phyloP scores from a whole-genome alignment of 192 early-diverging fungal genomes.

The Helicostylum pulchrum region DNA sequence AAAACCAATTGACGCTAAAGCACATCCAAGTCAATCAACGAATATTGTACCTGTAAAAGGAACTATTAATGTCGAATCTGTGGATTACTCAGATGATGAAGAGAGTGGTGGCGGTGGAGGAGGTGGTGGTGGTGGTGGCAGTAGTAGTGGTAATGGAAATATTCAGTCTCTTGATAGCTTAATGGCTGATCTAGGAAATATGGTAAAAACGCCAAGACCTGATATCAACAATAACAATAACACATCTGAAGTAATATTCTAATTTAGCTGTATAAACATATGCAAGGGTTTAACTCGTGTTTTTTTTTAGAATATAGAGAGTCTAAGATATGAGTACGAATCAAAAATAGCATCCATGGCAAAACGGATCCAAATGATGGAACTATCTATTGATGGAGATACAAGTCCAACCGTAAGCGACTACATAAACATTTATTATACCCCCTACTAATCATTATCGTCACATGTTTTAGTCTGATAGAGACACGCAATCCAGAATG shows the following conservation, averaged over 20 bases:
- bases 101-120: too few species aligned
- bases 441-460: too few species aligned
- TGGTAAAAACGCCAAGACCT: constrained; percentile 47
- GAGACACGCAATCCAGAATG: constrained; percentile 46
- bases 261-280: too few species aligned
- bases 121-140: neutral
- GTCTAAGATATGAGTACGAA: constrained; percentile 57
- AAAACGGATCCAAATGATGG: constrained; percentile 66
- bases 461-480: too few species aligned
- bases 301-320: constrained; percentile 2
- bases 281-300: neutral
- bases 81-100: constrained; percentile 19
- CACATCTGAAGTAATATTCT: neutral
- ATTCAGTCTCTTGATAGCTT: constrained; percentile 54
- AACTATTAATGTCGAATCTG: constrained; percentile 29
- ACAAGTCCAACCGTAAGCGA: too few species aligned
- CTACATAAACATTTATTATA: neutral
- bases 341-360: constrained; percentile 52
- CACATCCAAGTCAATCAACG: constrained; percentile 35
- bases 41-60: constrained; percentile 36
- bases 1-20: constrained; percentile 3
- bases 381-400: constrained; percentile 23
- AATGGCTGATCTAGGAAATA: constrained; percentile 72
- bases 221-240: neutral
- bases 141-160: constrained; percentile 8